These are phyloP conservation scores for Coemansia sp. DNA, from an alignment of 192 early-diverging fungal genomes.

Conservation along the genomic window DNA sequence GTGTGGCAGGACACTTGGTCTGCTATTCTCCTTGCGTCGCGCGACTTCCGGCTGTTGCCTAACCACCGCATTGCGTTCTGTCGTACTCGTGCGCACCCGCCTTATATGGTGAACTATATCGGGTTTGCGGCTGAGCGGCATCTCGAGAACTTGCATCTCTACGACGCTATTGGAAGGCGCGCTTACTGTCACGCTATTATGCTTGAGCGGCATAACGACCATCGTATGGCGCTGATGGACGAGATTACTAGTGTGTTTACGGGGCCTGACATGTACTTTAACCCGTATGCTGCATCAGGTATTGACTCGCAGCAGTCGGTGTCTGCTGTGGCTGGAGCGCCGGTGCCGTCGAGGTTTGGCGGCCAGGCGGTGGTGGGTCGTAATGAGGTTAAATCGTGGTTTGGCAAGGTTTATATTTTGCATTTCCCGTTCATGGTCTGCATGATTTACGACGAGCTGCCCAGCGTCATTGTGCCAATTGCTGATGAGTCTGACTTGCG, in stretches of 20 bases:
- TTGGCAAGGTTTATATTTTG: conserved; percentile 63
- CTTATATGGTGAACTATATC: conserved; percentile 65
- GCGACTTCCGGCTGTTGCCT: conserved; percentile 59
- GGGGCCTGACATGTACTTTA: conserved; percentile 69
- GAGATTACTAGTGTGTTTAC: conserved; percentile 58
- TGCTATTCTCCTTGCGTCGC: conserved; percentile 59
- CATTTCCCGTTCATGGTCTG: conserved; percentile 70
- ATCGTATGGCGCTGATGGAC: conserved; percentile 36
- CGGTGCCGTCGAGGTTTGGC: neutral
- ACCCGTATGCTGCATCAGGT: conserved; percentile 46
- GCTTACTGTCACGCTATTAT: conserved; percentile 52
- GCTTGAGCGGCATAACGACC: conserved; percentile 42
- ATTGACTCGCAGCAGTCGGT: neutral
- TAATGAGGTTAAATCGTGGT: conserved; percentile 58
- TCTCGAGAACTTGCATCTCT: conserved; percentile 64
- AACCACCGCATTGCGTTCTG: conserved; percentile 59
- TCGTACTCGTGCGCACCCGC: conserved; percentile 58
- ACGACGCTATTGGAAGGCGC: conserved; percentile 57
- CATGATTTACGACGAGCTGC: conserved; percentile 66
- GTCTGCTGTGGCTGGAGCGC: neutral
- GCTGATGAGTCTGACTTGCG: conserved; percentile 57
- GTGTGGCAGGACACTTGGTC: conserved; percentile 77
- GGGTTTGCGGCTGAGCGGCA: conserved; percentile 68
- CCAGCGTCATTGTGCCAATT: conserved; percentile 52
- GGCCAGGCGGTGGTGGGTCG: conserved; percentile 13